Conservation (phyloP, 805 yeast species). For the Suhomyces sp. region DNA sequence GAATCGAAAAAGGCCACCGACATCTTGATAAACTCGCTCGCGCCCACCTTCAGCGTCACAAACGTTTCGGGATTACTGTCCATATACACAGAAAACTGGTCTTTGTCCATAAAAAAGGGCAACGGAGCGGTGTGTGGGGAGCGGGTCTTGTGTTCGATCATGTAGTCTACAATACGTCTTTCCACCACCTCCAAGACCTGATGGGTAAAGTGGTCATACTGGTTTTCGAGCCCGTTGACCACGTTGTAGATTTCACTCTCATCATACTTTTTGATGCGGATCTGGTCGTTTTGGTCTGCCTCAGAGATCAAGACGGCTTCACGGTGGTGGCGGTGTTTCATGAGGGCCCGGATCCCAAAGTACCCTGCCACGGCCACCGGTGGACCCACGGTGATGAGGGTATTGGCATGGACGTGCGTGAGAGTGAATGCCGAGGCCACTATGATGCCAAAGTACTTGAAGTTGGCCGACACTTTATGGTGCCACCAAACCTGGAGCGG, state of each 20-base stretch:
- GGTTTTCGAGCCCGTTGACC: constrained; percentile 33
- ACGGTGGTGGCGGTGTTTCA: constrained; percentile 9
- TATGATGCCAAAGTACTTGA: constrained; percentile 29
- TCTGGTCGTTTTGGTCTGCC: constrained; percentile 7
- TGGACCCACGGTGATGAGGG: constrained; percentile 34
- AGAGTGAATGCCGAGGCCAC: constrained; percentile 24
- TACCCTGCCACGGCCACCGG: constrained; percentile 30
- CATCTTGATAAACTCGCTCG: constrained; percentile 28
- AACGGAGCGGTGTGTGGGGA: not conserved
- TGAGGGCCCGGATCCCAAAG: constrained; percentile 17
- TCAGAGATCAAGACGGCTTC: constrained; percentile 14
- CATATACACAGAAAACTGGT: constrained; percentile 30
- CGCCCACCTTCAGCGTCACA: constrained; percentile 19
- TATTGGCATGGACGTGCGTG: constrained; percentile 35
- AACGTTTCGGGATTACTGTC: constrained; percentile 25
- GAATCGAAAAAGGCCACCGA: constrained; percentile 30
- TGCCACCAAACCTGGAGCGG: constrained; percentile 26
- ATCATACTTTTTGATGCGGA: constrained; percentile 29
- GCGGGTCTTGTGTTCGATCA: constrained; percentile 9
- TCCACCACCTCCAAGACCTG: constrained; percentile 28
- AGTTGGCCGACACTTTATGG: constrained; percentile 20
- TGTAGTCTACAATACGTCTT: constrained; percentile 24
- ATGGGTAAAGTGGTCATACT: constrained; percentile 31
- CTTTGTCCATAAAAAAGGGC: constrained; percentile 26
- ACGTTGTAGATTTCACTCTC: constrained; percentile 30